These are phyloP conservation scores for Alopecurus myosuroides DNA, from an alignment of 176 grass and related monocot genomes.

Conservation along the genomic window DNA sequence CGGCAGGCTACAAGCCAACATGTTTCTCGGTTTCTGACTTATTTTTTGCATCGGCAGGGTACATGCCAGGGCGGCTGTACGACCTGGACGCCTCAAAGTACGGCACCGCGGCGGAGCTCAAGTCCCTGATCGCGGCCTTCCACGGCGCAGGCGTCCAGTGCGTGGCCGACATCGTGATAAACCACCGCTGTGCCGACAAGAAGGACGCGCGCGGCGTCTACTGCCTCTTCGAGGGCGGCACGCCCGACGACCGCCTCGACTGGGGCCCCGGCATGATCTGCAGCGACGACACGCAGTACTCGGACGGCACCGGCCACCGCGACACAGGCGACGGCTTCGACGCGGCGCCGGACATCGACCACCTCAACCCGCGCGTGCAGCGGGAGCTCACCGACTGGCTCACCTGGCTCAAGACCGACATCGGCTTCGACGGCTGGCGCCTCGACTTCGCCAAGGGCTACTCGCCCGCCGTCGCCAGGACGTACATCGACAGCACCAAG, in stretches of 20 bases:
- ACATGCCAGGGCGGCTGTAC: slow-evolving; percentile 69
- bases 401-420: slow-evolving; percentile 55
- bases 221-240: slow-evolving; percentile 69
- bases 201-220: slow-evolving; percentile 49
- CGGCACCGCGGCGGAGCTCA: slow-evolving; percentile 41
- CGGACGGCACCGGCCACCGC: slow-evolving; percentile 34
- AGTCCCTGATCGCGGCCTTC: slow-evolving; percentile 47
- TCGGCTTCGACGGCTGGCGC: slow-evolving; percentile 78
- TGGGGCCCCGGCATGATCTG: slow-evolving; percentile 74
- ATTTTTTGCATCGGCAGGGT: slow-evolving; percentile 30
- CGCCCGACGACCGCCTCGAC: slow-evolving; percentile 53
- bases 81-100: slow-evolving; percentile 68
- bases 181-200: slow-evolving; percentile 39
- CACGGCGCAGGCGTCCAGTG: slow-evolving; percentile 36
- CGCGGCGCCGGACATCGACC: slow-evolving; percentile 67
- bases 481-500: neutral
- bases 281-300: slow-evolving; percentile 51
- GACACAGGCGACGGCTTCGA: slow-evolving; percentile 60
- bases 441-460: slow-evolving; percentile 80
- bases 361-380: slow-evolving; percentile 61
- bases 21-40: neutral
- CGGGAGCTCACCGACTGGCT: slow-evolving; percentile 67
- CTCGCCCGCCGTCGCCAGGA: neutral
- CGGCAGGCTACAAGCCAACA: no score
- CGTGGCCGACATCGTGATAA: slow-evolving; percentile 43